phyloP scores from a whole-genome alignment of 768 basidiomycete species.

The Flagelloscypha sp. region DNA sequence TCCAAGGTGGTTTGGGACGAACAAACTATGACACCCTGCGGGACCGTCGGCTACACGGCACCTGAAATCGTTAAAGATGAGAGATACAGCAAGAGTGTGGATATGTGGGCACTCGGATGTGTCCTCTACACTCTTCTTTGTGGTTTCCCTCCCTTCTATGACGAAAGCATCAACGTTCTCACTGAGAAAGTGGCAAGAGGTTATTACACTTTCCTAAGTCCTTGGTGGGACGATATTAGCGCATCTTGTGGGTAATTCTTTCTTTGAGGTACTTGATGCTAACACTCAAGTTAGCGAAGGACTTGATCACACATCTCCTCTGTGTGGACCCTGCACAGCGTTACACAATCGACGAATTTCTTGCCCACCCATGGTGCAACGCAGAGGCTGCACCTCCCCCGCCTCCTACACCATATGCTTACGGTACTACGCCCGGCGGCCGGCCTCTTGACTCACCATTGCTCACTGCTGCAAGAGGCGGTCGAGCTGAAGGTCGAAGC shows the following conservation, averaged over 20 bases:
- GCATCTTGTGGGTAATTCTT: conserved; percentile 45
- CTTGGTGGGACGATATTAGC: conserved; percentile 99
- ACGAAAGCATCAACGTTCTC: conserved; percentile 95
- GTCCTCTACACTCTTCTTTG: conserved; percentile 98
- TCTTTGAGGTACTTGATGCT: neutral
- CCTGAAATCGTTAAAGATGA: conserved; percentile 99
- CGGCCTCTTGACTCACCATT: conserved; percentile 84
- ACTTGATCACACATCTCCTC: conserved; percentile 87
- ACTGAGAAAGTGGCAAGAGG: conserved; percentile 98
- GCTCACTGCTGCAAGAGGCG: conserved; percentile 69
- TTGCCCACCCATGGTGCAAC: conserved; percentile 93
- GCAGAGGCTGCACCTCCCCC: conserved; percentile 54
- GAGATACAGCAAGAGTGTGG: conserved; percentile 91
- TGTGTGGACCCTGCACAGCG: conserved; percentile 94
- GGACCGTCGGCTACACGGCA: conserved; percentile 99
- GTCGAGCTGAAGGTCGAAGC: conserved; percentile 72
- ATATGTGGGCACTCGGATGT: conserved; percentile 99
- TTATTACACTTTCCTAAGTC: conserved; percentile 96
- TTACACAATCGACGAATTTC: conserved; percentile 97
- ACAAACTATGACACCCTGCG: conserved; percentile 98
- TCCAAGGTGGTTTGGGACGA: conserved; percentile 99
- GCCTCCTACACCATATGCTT: conserved; percentile 54
- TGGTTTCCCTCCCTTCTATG: conserved; percentile 97
- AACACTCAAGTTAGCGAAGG: conserved; percentile 61
- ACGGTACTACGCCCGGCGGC: conserved; percentile 28